phyloP scores from a whole-genome alignment of 768 basidiomycete genomes.

The Termitomyces sp. region DNA sequence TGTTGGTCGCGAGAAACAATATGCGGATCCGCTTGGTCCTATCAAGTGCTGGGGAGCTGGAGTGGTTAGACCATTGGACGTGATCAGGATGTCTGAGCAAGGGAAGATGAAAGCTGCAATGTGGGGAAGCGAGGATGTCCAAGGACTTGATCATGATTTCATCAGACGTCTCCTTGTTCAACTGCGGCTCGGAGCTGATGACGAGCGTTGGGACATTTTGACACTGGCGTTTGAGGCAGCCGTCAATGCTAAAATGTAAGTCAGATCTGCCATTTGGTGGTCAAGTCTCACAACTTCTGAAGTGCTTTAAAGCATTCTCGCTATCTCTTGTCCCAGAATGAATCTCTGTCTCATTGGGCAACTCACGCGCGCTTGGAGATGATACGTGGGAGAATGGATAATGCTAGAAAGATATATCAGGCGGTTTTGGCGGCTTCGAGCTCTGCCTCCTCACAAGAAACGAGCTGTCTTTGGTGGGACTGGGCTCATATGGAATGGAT shows the following conservation, averaged over 20 bases:
- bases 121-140: slow-evolving; percentile 43
- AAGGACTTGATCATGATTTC: slow-evolving; percentile 41
- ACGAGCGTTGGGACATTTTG: slow-evolving; percentile 61
- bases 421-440: slow-evolving; percentile 51
- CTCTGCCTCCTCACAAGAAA: slow-evolving; percentile 26
- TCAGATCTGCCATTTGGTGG: neutral
- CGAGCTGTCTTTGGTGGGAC: slow-evolving; percentile 64
- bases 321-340: slow-evolving; percentile 49
- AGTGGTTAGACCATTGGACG: slow-evolving; percentile 51
- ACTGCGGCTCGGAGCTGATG: slow-evolving; percentile 40
- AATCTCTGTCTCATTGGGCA: slow-evolving; percentile 65
- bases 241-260: slow-evolving; percentile 50
- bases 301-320: slow-evolving; percentile 73
- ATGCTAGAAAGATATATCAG: slow-evolving; percentile 75
- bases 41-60: slow-evolving; percentile 60
- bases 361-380: slow-evolving; percentile 72
- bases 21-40: slow-evolving; percentile 57
- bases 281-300: neutral
- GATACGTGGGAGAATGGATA: slow-evolving; percentile 54
- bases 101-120: slow-evolving; percentile 23
- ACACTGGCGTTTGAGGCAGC: slow-evolving; percentile 65
- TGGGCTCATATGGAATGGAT: slow-evolving; percentile 88
- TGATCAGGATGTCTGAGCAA: slow-evolving; percentile 18
- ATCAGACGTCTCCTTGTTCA: slow-evolving; percentile 56
- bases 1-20: slow-evolving; percentile 61